phyloP scores from a whole-genome alignment of 2,329 filamentous ascomycete genomes.

The Thielaviopsis populi region DNA sequence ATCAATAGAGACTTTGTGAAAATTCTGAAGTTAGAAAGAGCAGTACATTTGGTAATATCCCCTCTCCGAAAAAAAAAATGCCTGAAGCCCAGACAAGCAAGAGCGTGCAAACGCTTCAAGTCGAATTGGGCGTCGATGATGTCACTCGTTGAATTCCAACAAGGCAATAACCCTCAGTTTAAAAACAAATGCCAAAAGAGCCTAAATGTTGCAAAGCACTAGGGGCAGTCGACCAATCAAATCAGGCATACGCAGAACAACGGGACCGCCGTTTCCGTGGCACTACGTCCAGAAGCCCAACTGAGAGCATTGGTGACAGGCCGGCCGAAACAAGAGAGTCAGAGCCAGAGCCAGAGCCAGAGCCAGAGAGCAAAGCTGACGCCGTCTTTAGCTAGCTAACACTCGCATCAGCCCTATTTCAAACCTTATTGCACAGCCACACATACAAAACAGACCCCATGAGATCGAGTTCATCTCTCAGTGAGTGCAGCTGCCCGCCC shows the following conservation, averaged over 20 bases:
- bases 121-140: neutral
- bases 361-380: neutral
- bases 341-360: no score
- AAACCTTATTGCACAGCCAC: neutral
- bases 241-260: neutral
- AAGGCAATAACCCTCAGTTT: neutral
- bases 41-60: neutral
- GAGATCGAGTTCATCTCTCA: neutral
- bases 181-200: neutral
- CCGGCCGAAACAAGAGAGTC: neutral
- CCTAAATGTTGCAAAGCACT: neutral
- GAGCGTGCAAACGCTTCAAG: neutral
- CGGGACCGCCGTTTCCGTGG: neutral
- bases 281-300: neutral
- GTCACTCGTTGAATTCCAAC: neutral
- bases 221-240: neutral
- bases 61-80: neutral
- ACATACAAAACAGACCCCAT: neutral
- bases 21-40: neutral
- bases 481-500: neutral
- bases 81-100: neutral
- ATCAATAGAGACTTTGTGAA: neutral
- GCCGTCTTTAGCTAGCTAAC: neutral
- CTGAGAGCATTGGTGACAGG: neutral
- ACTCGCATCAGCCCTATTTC: neutral